Evolutionary conservation across 2,329 filamentous ascomycete genomes (phyloP), one percentile per base, ranked within the genome.

Genomic region (Aureobasidium sp.): DNA sequence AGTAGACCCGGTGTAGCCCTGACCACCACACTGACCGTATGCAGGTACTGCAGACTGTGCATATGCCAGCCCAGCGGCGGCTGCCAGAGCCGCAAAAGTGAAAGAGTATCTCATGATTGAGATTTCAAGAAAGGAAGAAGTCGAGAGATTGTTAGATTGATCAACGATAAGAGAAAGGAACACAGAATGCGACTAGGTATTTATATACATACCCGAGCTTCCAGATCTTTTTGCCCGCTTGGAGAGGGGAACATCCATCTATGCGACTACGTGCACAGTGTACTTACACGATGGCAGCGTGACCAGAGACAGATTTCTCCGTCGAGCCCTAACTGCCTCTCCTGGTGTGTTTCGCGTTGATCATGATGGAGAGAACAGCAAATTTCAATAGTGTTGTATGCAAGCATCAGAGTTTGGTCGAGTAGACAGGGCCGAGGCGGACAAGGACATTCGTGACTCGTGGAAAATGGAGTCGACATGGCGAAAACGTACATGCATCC

Each of bases 21-120:
- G 61, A 16, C 74, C 74, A 60, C 74, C 74, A 59, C 74, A 76
- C 63, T 74, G 73, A 3, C 65, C 68, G 55, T 67, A 75, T 34
- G 62, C 64, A 47, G 57, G 58, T 29, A 60, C 64, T 11, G 42
- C 25, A 11, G 34, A 37, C n/a, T 49, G 39, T n/a, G 59, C 48
- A 14, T 22, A 50, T 25, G 24, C 34, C 16, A 27, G 22, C 39
- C 34, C 34, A 25, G 38, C 17, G 21, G 47, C 47, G 24, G 47
- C 47, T 30, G 47, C 37, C 24, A 40, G 14, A 30, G 34, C 27
- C 25, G 25, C 27, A 7, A 47, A 11, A 21, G 19, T 22, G 10
- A 35, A 21, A 25, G 42, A 35, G 14, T 47, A 35, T 25, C 14
- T 47, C 42, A 47, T 47, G 19, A 4, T 17, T 35, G 11, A 25